Conservation (phyloP, 176 grass and related monocot genomes). For the Pontederia crassipes region DNA sequence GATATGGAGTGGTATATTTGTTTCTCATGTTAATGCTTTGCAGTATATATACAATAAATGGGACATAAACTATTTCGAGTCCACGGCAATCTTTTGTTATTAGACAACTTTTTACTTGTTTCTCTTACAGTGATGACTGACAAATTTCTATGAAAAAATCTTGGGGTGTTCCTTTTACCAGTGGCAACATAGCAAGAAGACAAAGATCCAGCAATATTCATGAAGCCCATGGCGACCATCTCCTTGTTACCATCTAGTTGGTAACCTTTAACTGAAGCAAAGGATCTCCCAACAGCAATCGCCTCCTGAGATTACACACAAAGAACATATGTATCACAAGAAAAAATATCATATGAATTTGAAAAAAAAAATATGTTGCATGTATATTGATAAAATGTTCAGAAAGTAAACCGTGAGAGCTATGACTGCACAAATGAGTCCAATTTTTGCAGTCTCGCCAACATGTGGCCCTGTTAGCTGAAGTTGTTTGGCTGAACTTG, state of each 20-base stretch:
- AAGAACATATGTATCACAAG: background rate
- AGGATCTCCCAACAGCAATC: conserved; percentile 79
- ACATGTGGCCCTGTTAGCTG: conserved; percentile 39
- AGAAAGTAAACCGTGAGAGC: conserved; percentile 55
- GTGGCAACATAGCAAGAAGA: conserved; percentile 91
- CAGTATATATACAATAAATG: too few relatives aligned
- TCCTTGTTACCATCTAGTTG: conserved; percentile 84
- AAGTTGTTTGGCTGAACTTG: conserved; percentile 64
- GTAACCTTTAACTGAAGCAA: conserved; percentile 66
- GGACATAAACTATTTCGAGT: too few relatives aligned
- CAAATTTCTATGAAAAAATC: too few relatives aligned
- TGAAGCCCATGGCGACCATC: conserved; percentile 86
- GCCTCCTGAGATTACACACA: conserved; percentile 57
- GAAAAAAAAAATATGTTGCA: background rate
- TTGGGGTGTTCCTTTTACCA: conserved; percentile 27
- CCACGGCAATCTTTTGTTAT: too few relatives aligned
- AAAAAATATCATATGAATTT: background rate
- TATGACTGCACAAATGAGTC: conserved; percentile 67
- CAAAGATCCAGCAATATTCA: conserved; percentile 72
- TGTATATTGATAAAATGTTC: background rate
- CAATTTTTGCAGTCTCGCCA: conserved; percentile 67
- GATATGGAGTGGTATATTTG: too few relatives aligned
- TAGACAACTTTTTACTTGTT: too few relatives aligned
- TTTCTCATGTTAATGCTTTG: too few relatives aligned
- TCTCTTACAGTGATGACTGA: too few relatives aligned